These are phyloP conservation scores for Croton setiger DNA, from an alignment of 441 rosid genomes.

Conservation along the genomic window DNA sequence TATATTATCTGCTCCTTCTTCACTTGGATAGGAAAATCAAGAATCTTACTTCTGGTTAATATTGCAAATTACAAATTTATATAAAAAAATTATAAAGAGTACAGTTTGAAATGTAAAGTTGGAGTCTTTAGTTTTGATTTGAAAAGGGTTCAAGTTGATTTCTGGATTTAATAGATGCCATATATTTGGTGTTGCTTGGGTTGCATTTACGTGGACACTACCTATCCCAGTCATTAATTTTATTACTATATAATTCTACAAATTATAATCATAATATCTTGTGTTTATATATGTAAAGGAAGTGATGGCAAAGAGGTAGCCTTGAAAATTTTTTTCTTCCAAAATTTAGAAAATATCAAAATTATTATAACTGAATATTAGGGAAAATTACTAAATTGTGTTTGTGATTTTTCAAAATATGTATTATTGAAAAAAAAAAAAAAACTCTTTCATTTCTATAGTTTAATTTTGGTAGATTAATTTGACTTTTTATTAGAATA, in stretches of 20 bases:
- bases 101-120: not conserved
- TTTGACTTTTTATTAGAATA: too few species aligned
- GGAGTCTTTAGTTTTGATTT: not conserved
- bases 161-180: slow-evolving; percentile 28
- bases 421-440: too few species aligned
- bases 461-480: too few species aligned
- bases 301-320: not conserved
- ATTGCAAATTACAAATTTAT: too few species aligned
- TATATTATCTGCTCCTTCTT: not conserved
- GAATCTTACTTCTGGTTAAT: not conserved
- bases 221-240: slow-evolving; percentile 29
- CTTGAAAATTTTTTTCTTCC: not conserved
- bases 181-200: slow-evolving; percentile 28
- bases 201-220: slow-evolving; percentile 47
- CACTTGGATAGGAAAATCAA: slow-evolving; percentile 3
- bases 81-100: not conserved
- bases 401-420: too few species aligned
- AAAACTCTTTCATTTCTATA: too few species aligned
- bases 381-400: too few species aligned
- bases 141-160: not conserved
- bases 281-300: not conserved
- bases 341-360: not conserved
- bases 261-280: too few species aligned
- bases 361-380: not conserved
- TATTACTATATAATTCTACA: not conserved